Conservation (phyloP, 2,329 filamentous ascomycete species). For the Hymenoscyphus linearis region DNA sequence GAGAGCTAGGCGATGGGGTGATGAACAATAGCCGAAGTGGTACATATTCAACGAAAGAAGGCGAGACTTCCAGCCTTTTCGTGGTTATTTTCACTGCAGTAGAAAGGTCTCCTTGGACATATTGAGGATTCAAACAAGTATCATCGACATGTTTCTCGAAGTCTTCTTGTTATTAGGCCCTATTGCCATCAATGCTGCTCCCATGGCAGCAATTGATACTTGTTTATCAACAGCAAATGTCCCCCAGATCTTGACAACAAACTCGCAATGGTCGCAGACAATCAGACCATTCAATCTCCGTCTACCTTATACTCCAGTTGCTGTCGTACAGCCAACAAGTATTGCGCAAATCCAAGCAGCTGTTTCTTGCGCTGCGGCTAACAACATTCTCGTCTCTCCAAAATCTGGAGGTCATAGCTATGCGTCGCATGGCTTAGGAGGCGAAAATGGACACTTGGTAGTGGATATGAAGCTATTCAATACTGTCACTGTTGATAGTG, state of each 20-base stretch:
- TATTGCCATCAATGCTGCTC: constrained; percentile 3
- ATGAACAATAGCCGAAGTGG: neutral
- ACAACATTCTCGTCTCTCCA: constrained; percentile 42
- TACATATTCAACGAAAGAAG: neutral
- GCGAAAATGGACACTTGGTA: constrained; percentile 45
- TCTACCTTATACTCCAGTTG: constrained; percentile 16
- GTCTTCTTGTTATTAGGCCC: constrained; percentile 8
- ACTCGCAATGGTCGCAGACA: constrained; percentile 8
- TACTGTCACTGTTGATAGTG: constrained; percentile 45
- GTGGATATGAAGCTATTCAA: constrained; percentile 51
- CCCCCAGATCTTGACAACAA: constrained; percentile 12
- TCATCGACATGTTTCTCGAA: constrained; percentile 4
- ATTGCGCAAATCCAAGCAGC: constrained; percentile 36
- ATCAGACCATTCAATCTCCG: constrained; percentile 23
- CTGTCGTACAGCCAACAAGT: constrained; percentile 12
- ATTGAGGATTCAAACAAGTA: too few relatives aligned
- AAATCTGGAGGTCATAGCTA: constrained; percentile 51
- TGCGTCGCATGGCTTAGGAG: constrained; percentile 41
- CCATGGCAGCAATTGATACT: constrained; percentile 9
- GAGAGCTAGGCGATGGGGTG: neutral
- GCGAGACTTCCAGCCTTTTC: neutral
- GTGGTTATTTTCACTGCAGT: too few relatives aligned
- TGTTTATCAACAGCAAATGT: constrained; percentile 16
- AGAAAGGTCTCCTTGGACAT: too few relatives aligned
- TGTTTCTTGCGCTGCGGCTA: constrained; percentile 40